Conservation (phyloP, 75 land plant species). For the Chamaecyparis obtusa region DNA sequence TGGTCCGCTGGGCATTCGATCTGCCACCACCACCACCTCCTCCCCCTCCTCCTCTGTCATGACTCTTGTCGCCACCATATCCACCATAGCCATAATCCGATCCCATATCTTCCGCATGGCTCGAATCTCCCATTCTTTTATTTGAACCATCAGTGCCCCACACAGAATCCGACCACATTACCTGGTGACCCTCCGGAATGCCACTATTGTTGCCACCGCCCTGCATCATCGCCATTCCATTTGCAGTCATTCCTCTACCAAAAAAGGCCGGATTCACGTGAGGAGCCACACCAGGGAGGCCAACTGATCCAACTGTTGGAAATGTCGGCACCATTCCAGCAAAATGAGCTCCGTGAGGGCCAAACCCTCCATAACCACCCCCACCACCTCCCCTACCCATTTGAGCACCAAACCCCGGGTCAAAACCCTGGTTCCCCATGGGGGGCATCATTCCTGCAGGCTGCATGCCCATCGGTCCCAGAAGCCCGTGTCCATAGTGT, state of each 20-base stretch:
- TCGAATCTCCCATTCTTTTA: neutral
- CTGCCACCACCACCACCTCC: slow-evolving; percentile 8
- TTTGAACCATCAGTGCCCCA: neutral
- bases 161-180: slow-evolving; percentile 73
- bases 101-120: slow-evolving; percentile 2
- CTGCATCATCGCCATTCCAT: slow-evolving; percentile 74
- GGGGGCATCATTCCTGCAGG: neutral
- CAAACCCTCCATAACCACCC: neutral
- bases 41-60: slow-evolving; percentile 2
- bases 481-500: slow-evolving; percentile 2
- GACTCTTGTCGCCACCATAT: neutral
- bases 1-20: neutral
- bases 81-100: neutral
- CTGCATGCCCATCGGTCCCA: neutral
- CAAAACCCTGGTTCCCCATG: slow-evolving; percentile 1
- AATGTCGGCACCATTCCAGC: slow-evolving; percentile 32
- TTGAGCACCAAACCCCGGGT: neutral
- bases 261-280: slow-evolving; percentile 96
- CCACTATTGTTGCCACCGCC: slow-evolving; percentile 26
- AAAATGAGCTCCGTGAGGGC: neutral
- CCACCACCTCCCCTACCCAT: slow-evolving; percentile 2
- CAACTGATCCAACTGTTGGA: slow-evolving; percentile 54
- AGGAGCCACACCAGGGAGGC: slow-evolving; percentile 72
- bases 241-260: slow-evolving; percentile 63
- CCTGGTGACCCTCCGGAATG: slow-evolving; percentile 36